phyloP scores from a whole-genome alignment of 2,329 filamentous ascomycete genomes.

The Exophiala bonariae region DNA sequence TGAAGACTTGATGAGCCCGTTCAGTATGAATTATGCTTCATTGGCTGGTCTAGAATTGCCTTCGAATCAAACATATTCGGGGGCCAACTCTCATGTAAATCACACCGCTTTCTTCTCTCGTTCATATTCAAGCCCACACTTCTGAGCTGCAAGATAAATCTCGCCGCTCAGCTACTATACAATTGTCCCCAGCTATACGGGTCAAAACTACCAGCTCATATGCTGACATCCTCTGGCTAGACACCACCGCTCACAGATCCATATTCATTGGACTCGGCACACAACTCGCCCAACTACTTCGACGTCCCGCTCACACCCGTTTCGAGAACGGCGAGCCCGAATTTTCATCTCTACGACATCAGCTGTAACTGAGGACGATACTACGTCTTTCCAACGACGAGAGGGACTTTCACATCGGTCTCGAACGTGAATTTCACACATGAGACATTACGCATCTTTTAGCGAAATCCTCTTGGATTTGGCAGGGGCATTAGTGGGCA shows the following conservation, averaged over 20 bases:
- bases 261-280: constrained; percentile 42
- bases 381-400: too few relatives aligned
- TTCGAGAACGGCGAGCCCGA: constrained; percentile 42
- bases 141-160: constrained; percentile 17
- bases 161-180: background rate
- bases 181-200: constrained; percentile 4
- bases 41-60: constrained; percentile 58
- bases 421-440: too few relatives aligned
- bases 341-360: constrained; percentile 30
- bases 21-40: constrained; percentile 61
- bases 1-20: constrained; percentile 58
- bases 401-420: too few relatives aligned
- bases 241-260: constrained; percentile 39
- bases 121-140: constrained; percentile 22
- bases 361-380: constrained; percentile 16
- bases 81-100: constrained; percentile 46
- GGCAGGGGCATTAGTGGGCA: too few relatives aligned
- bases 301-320: constrained; percentile 44
- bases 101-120: constrained; percentile 31
- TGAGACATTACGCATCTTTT: too few relatives aligned
- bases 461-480: too few relatives aligned
- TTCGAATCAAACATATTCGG: constrained; percentile 36
- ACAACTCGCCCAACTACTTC: constrained; percentile 42
- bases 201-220: constrained; percentile 21
- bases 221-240: constrained; percentile 30